Conservation (phyloP, 164 flowering plant species). For the Nelumbo lutea region DNA sequence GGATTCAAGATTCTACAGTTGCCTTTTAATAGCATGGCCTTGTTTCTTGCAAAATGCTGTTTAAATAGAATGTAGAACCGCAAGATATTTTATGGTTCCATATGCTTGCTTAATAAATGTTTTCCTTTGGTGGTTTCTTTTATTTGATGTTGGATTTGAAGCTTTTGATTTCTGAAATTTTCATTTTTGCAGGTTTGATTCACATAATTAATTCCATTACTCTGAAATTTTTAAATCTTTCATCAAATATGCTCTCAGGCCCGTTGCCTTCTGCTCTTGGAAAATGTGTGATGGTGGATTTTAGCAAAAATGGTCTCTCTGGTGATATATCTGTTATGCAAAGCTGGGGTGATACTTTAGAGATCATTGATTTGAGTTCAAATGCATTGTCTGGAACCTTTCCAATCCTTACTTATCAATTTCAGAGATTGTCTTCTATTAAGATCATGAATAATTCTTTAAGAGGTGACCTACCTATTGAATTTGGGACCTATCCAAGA, state of each 20-base stretch:
- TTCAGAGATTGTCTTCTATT: conserved; percentile 42
- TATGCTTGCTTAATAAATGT: background rate
- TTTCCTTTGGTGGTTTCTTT: background rate
- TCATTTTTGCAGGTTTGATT: conserved; percentile 52
- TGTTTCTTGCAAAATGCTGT: no score
- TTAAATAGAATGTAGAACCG: no score
- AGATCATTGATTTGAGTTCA: conserved; percentile 76
- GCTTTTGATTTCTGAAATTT: background rate
- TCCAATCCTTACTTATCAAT: conserved; percentile 50
- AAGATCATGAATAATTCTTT: conserved; percentile 63
- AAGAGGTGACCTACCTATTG: conserved; percentile 56
- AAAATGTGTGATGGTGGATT: conserved; percentile 49
- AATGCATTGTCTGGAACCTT: conserved; percentile 71
- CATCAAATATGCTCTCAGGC: conserved; percentile 74
- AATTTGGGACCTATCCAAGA: conserved; percentile 34
- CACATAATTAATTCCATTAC: conserved; percentile 51
- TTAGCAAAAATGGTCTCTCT: conserved; percentile 63
- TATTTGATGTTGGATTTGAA: background rate
- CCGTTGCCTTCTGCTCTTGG: conserved; percentile 53
- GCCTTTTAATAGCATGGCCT: background rate
- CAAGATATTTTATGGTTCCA: background rate
- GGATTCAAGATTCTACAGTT: background rate
- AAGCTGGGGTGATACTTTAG: conserved; percentile 55
- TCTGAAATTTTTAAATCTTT: conserved; percentile 64
- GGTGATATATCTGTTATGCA: conserved; percentile 58